Evolutionary conservation across 2,329 filamentous ascomycete species (phyloP).

Genomic region (Leptosphaerulina australis): DNA sequence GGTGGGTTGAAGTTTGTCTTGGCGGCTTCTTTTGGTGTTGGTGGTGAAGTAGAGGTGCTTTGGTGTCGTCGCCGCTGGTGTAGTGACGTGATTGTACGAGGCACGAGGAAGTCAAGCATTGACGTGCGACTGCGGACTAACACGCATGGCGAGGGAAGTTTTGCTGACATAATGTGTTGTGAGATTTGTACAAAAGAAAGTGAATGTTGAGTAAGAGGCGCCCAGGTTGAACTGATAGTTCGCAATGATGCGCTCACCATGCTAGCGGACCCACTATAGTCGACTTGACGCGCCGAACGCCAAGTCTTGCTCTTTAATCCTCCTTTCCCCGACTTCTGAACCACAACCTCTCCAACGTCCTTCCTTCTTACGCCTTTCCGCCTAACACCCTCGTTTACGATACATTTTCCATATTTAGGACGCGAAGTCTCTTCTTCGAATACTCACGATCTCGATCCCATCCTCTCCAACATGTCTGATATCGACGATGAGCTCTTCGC

Average conservation of each 20-base stretch:
- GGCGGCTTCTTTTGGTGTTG: no score
- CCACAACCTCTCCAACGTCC: slow-evolving; percentile 27
- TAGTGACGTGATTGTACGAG: slow-evolving; percentile 22
- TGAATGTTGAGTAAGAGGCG: neutral
- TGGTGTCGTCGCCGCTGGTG: slow-evolving; percentile 16
- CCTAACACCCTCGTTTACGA: slow-evolving; percentile 10
- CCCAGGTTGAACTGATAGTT: slow-evolving; percentile 2
- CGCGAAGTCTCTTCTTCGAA: slow-evolving; percentile 3
- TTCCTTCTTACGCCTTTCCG: slow-evolving; percentile 21
- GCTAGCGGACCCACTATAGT: slow-evolving; percentile 25
- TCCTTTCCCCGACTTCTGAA: slow-evolving; percentile 31
- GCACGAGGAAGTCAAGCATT: slow-evolving; percentile 39
- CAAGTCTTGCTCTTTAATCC: slow-evolving; percentile 20
- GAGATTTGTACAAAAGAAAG: neutral
- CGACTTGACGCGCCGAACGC: slow-evolving; percentile 27
- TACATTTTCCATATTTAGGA: neutral
- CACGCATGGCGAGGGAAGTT: slow-evolving; percentile 22
- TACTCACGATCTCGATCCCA: slow-evolving; percentile 7
- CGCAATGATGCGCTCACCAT: slow-evolving; percentile 30
- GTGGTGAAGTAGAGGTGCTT: no score
- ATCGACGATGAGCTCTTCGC: slow-evolving; percentile 93
- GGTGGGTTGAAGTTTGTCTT: slow-evolving; percentile 1
- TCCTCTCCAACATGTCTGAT: slow-evolving; percentile 64
- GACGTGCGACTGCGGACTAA: slow-evolving; percentile 24
- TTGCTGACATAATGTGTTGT: slow-evolving; percentile 23